A percentile compares a stretch with the other conserved stretches of the same genome.
Conservation (phyloP, 345 rosid genomes). For the Populus nigra region DNA sequence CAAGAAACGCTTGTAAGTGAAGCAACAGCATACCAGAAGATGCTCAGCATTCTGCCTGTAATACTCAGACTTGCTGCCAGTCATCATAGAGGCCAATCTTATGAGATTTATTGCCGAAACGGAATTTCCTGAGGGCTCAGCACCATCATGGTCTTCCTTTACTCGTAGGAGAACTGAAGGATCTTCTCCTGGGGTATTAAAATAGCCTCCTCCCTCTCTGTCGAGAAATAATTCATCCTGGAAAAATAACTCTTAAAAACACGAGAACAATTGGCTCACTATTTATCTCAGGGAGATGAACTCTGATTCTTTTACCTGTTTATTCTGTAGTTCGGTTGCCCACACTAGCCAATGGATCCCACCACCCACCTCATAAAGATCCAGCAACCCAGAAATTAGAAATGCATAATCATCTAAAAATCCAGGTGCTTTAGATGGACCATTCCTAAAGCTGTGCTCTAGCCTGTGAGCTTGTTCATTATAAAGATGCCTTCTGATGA, state of each 20-base stretch:
- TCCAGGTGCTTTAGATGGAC: constrained; percentile 92
- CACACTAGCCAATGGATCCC: constrained; percentile 62
- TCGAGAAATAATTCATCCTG: constrained; percentile 95
- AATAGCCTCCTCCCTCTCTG: constrained; percentile 85
- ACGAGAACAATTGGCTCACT: neutral
- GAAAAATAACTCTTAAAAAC: neutral
- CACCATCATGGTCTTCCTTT: constrained; percentile 97
- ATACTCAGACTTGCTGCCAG: constrained; percentile 48
- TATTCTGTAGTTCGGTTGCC: constrained; percentile 77
- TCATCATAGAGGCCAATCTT: constrained; percentile 67
- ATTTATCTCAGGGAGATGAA: neutral
- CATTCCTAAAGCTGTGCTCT: constrained; percentile 78
- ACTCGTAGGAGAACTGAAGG: constrained; percentile 88
- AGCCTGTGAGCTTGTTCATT: constrained; percentile 56
- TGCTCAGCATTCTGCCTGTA: constrained; percentile 68
- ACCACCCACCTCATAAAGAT: constrained; percentile 79
- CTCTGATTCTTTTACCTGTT: constrained; percentile 47
- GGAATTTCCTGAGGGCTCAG: constrained; percentile 96
- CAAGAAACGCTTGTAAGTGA: neutral
- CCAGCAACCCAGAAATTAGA: constrained; percentile 75
- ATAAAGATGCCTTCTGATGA: constrained; percentile 65
- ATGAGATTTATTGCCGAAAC: constrained; percentile 80
- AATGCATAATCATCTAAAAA: constrained; percentile 95
- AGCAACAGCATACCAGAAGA: constrained; percentile 52
- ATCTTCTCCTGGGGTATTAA: constrained; percentile 82